Conservation (phyloP, 2,329 filamentous ascomycete species). For the Calonectria hongkongensis region DNA sequence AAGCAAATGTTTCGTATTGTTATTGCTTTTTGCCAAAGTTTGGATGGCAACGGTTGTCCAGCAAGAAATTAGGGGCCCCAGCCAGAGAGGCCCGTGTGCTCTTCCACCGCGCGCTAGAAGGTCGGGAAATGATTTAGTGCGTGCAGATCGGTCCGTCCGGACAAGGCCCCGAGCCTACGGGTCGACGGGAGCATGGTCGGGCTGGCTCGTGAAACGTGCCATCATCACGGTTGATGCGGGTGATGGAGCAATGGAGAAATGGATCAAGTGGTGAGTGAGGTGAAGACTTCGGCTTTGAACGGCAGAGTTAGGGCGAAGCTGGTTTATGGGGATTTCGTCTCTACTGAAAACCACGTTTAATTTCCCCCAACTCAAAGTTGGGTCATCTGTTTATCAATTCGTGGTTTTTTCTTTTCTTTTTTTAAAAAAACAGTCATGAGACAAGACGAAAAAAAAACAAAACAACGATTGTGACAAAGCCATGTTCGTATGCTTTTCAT, state of each 20-base stretch:
- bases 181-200: slow-evolving; percentile 16
- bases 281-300: background rate
- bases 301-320: too few species aligned
- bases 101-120: slow-evolving; percentile 11
- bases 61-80: slow-evolving; percentile 1
- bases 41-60: slow-evolving; percentile 11
- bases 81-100: background rate
- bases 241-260: background rate
- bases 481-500: background rate
- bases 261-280: background rate
- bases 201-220: slow-evolving; percentile 19
- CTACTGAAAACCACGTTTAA: too few species aligned
- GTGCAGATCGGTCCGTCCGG: slow-evolving; percentile 24
- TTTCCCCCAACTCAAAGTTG: too few species aligned
- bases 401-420: too few species aligned
- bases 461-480: too few species aligned
- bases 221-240: background rate
- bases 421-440: too few species aligned
- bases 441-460: background rate
- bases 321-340: too few species aligned
- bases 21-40: background rate
- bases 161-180: background rate
- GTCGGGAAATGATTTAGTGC: slow-evolving; percentile 20
- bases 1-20: background rate
- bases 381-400: too few species aligned